phyloP scores from a whole-genome alignment of 306 rosid species.

The Inga leiocalycina region DNA sequence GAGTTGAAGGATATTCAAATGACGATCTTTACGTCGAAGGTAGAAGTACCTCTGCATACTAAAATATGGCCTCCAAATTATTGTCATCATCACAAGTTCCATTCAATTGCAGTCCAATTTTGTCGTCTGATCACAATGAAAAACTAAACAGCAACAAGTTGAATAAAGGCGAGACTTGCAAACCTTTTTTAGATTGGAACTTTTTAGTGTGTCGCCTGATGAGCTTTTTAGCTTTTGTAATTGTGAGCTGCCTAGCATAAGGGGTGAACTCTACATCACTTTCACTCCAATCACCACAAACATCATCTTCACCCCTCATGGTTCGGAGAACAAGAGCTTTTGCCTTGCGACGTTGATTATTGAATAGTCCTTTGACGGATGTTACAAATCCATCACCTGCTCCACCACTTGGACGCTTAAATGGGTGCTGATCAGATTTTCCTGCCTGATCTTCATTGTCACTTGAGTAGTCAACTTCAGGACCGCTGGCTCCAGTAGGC shows the following conservation, averaged over 20 bases:
- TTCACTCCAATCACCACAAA: constrained; percentile 75
- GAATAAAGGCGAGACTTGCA: constrained; percentile 14
- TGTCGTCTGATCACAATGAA: constrained; percentile 1
- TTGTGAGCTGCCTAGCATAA: constrained; percentile 86
- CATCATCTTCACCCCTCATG: constrained; percentile 83
- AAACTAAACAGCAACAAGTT: background rate
- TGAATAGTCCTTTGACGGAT: constrained; percentile 80
- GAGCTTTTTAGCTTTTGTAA: constrained; percentile 80
- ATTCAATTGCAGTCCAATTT: constrained; percentile 1
- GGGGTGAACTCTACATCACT: constrained; percentile 68
- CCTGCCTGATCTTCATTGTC: constrained; percentile 77
- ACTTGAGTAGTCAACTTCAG: constrained; percentile 61
- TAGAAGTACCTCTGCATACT: background rate
- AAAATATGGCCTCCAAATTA: background rate
- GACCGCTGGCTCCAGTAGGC: constrained; percentile 45
- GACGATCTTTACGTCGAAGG: background rate
- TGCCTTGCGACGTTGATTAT: constrained; percentile 86
- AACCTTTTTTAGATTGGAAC: constrained; percentile 73
- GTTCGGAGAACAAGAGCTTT: constrained; percentile 80
- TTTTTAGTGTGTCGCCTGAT: constrained; percentile 74
- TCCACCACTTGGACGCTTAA: constrained; percentile 89
- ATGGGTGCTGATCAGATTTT: constrained; percentile 65
- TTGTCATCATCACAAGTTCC: background rate
- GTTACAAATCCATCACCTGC: constrained; percentile 99
- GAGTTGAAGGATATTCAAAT: constrained; percentile 3